Evolutionary conservation across 257 asterid species (phyloP).

Genomic region (Solanum gandarillasii): DNA sequence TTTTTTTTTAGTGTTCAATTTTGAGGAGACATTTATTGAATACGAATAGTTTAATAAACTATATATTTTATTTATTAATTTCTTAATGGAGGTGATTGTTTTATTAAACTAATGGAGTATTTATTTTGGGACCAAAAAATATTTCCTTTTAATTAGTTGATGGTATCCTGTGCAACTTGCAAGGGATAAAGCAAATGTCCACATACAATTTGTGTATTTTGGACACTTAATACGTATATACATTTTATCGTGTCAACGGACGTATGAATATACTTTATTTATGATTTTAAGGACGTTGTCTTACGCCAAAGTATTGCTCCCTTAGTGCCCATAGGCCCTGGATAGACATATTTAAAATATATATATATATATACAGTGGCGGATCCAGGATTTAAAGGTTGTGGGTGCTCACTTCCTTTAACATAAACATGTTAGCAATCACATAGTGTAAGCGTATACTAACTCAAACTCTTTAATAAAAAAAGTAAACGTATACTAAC

Average conservation of each 20-base stretch:
- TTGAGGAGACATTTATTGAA: not conserved
- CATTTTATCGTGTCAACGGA: not conserved
- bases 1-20: not conserved
- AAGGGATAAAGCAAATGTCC: not conserved
- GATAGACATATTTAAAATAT: not conserved
- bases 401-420: too few species aligned
- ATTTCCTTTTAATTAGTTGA: not conserved
- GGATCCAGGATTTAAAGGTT: too few species aligned
- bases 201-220: not conserved
- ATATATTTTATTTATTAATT: not conserved
- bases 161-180: not conserved
- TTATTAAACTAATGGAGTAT: not conserved
- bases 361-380: too few species aligned
- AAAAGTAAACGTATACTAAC: too few species aligned
- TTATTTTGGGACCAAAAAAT: not conserved
- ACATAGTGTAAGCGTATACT: too few species aligned
- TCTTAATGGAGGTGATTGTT: not conserved
- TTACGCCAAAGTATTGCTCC: not conserved
- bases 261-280: not conserved
- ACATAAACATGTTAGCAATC: too few species aligned
- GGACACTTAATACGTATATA: not conserved
- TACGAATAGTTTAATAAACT: not conserved
- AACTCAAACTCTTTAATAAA: too few species aligned
- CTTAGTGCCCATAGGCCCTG: not conserved
- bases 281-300: not conserved